Percentiles rank a stretch among this genome's conserved stretches.
Conservation (phyloP, 805 yeast species). For the Clavispora fructus region DNA sequence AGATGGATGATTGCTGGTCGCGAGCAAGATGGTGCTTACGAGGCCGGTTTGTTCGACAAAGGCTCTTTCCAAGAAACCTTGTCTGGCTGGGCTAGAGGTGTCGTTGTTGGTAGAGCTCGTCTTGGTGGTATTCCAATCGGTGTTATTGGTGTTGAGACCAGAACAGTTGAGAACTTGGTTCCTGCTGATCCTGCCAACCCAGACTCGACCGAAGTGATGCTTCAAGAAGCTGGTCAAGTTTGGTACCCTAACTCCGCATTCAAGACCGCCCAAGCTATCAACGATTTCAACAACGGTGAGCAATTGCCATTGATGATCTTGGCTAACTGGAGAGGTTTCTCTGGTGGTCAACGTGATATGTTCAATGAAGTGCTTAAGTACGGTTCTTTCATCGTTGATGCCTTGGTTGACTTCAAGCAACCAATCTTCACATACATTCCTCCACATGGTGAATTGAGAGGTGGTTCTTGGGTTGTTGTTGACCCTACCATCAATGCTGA, state of each 20-base stretch:
- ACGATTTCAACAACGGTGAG: constrained; percentile 97
- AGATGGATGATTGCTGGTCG: constrained; percentile 93
- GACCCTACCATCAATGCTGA: constrained; percentile 96
- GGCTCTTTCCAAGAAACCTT: constrained; percentile 93
- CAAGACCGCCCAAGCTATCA: constrained; percentile 98
- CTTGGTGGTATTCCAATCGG: constrained; percentile 99
- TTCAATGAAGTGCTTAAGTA: constrained; percentile 95
- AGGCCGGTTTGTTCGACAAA: constrained; percentile 86
- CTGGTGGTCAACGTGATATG: constrained; percentile 99
- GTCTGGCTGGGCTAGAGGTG: constrained; percentile 98
- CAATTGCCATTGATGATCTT: constrained; percentile 94
- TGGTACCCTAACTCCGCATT: constrained; percentile 99
- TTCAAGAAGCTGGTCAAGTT: constrained; percentile 98
- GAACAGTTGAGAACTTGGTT: constrained; percentile 77
- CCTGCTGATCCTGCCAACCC: constrained; percentile 99
- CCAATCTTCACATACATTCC: constrained; percentile 97
- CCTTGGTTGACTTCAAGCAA: constrained; percentile 90
- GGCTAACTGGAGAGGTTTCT: constrained; percentile 99
- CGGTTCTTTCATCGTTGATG: constrained; percentile 96
- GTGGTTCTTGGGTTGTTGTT: constrained; percentile 99
- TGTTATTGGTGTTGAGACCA: constrained; percentile 93
- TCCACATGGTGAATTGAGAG: constrained; percentile 97
- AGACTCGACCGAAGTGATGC: constrained; percentile 77
- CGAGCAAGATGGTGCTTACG: constrained; percentile 64
- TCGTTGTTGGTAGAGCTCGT: constrained; percentile 97